Evolutionary conservation across 2,329 filamentous ascomycete species (phyloP).

Genomic region (Talaromyces sp.): DNA sequence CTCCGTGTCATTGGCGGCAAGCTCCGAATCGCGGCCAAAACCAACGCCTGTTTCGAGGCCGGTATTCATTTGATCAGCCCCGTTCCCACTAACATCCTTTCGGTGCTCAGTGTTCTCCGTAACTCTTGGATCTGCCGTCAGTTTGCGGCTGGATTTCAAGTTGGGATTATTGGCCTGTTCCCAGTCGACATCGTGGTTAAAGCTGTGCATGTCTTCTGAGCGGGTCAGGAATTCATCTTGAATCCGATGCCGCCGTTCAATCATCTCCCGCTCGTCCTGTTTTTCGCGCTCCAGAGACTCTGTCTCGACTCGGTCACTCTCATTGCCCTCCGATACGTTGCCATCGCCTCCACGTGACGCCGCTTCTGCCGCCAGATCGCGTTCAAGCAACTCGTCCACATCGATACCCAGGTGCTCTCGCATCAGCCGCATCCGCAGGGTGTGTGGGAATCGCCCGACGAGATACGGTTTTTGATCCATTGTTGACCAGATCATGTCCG

Average conservation of each 20-base stretch:
- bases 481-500: slow-evolving; percentile 82
- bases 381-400: slow-evolving; percentile 82
- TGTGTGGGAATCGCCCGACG: slow-evolving; percentile 89
- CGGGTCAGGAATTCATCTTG: slow-evolving; percentile 55
- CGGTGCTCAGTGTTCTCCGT: slow-evolving; percentile 59
- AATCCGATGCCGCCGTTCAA: slow-evolving; percentile 38
- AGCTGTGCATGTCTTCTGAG: slow-evolving; percentile 57
- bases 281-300: slow-evolving; percentile 31
- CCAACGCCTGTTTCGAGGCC: slow-evolving; percentile 58
- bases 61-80: slow-evolving; percentile 67
- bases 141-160: slow-evolving; percentile 49
- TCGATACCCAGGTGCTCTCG: slow-evolving; percentile 94
- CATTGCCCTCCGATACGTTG: slow-evolving; percentile 16
- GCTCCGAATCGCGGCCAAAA: slow-evolving; percentile 64
- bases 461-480: slow-evolving; percentile 89
- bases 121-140: slow-evolving; percentile 55
- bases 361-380: slow-evolving; percentile 64
- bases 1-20: slow-evolving; percentile 62
- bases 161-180: slow-evolving; percentile 55
- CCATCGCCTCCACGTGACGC: slow-evolving; percentile 53
- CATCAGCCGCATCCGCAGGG: slow-evolving; percentile 88
- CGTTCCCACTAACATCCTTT: slow-evolving; percentile 73
- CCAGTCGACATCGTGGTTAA: slow-evolving; percentile 70
- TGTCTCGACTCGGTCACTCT: slow-evolving; percentile 19
- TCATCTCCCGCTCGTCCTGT: slow-evolving; percentile 37